These are phyloP conservation scores for Malbranchea cinnamomea DNA, from an alignment of 2,329 filamentous ascomycete genomes.

Conservation along the genomic window DNA sequence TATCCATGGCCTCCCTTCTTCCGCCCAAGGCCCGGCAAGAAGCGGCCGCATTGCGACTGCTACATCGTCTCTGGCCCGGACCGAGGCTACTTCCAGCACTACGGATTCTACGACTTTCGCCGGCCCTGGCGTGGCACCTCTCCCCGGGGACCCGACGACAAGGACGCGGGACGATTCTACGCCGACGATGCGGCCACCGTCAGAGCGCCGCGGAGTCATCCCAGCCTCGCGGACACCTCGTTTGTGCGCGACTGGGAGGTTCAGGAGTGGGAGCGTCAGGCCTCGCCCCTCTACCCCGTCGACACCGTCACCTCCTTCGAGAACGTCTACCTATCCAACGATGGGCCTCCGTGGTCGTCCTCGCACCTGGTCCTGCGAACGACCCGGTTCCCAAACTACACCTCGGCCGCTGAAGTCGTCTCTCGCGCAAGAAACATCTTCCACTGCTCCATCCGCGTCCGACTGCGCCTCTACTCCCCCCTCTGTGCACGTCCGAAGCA, in stretches of 20 bases:
- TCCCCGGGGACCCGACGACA: no score
- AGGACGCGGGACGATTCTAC: no score
- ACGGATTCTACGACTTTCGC: slow-evolving; percentile 39
- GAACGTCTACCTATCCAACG: slow-evolving; percentile 32
- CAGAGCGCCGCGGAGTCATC: no score
- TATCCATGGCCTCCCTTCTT: no score
- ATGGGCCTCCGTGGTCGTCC: slow-evolving; percentile 12
- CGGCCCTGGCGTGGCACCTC: no score
- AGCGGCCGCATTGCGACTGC: slow-evolving; percentile 34
- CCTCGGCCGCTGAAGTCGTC: slow-evolving; percentile 36
- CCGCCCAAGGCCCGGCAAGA: no score
- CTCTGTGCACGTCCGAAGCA: no score
- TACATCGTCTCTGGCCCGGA: slow-evolving; percentile 30
- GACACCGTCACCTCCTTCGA: slow-evolving; percentile 31
- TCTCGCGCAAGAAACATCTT: slow-evolving; percentile 29
- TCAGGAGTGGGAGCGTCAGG: slow-evolving; percentile 31
- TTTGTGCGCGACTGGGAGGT: slow-evolving; percentile 23
- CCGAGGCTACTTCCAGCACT: slow-evolving; percentile 34
- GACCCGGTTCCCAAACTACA: slow-evolving; percentile 27
- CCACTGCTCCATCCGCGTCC: slow-evolving; percentile 34
- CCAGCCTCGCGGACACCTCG: slow-evolving; percentile 4
- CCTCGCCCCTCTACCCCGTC: slow-evolving; percentile 23
- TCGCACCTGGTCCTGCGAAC: slow-evolving; percentile 36
- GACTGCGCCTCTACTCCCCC: slow-evolving; percentile 27
- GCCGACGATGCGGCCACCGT: no score